Percentiles rank a stretch among this genome's conserved stretches.
These are phyloP conservation scores for Crithidia expoeki DNA, from an alignment of 208 protist species.

Conservation along the genomic window DNA sequence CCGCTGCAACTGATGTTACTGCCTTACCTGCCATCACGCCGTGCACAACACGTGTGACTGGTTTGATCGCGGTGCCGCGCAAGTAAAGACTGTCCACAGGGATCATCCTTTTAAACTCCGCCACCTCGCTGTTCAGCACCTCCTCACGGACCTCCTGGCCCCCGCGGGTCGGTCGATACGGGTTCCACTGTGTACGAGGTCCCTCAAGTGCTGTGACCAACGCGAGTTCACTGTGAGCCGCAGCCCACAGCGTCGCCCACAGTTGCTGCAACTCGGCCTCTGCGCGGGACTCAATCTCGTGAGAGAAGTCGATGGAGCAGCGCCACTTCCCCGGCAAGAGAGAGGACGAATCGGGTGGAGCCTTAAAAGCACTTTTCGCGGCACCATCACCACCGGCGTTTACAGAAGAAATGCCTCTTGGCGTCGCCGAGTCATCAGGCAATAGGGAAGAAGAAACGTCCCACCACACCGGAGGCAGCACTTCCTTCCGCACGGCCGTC, in stretches of 20 bases:
- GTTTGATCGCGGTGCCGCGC: constrained; percentile 24
- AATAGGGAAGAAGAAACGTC: neutral
- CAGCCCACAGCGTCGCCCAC: constrained; percentile 47
- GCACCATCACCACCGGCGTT: neutral
- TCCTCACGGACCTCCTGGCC: constrained; percentile 51
- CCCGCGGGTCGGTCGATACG: constrained; percentile 69
- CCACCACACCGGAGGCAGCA: constrained; percentile 6
- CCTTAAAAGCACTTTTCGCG: neutral
- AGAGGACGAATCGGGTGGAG: neutral
- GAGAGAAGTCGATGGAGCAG: constrained; percentile 48
- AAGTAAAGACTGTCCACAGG: constrained; percentile 51
- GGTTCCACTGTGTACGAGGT: constrained; percentile 68
- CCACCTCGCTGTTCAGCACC: constrained; percentile 76
- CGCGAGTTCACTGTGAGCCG: constrained; percentile 48
- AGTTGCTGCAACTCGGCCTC: constrained; percentile 50
- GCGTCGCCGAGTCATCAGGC: neutral
- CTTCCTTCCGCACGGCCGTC: neutral
- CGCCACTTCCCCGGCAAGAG: constrained; percentile 11
- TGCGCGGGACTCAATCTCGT: constrained; percentile 42
- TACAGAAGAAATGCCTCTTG: neutral
- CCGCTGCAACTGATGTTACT: neutral
- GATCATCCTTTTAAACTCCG: constrained; percentile 59
- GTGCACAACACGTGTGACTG: neutral
- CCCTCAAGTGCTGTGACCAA: constrained; percentile 44
- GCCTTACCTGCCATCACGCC: neutral